Conservation (phyloP, 768 basidiomycete species). For the Omphalotus guepiniiformis region DNA sequence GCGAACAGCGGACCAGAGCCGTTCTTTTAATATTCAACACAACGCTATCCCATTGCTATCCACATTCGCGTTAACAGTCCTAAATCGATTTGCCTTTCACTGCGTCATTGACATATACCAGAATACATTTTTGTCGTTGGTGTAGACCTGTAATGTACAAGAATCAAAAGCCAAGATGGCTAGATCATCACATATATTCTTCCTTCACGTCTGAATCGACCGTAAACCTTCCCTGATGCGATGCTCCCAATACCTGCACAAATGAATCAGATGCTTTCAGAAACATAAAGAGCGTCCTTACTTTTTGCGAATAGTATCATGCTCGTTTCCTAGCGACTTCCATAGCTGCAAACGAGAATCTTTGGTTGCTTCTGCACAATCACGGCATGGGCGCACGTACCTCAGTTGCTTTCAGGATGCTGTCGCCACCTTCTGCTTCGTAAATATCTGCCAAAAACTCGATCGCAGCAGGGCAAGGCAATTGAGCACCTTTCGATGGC, state of each 20-base stretch:
- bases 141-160: too few species aligned
- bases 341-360: constrained; percentile 49
- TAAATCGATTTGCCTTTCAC: too few species aligned
- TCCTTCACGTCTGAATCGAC: not conserved
- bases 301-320: constrained; percentile 78
- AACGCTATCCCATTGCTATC: too few species aligned
- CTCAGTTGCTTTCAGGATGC: constrained; percentile 43
- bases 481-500: constrained; percentile 57
- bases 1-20: too few species aligned
- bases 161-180: too few species aligned
- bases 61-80: too few species aligned
- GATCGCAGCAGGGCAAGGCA: constrained; percentile 76
- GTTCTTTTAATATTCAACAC: too few species aligned
- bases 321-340: constrained; percentile 61
- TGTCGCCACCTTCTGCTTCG: constrained; percentile 50
- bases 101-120: too few species aligned
- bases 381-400: constrained; percentile 26
- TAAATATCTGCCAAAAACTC: constrained; percentile 83
- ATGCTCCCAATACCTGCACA: constrained; percentile 69
- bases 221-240: constrained; percentile 50
- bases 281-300: constrained; percentile 25
- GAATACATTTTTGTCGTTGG: too few species aligned
- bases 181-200: too few species aligned
- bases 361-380: constrained; percentile 1
- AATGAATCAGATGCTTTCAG: constrained; percentile 1